These are phyloP conservation scores for Rhizophora apiculata DNA, from an alignment of 345 rosid genomes.

Conservation along the genomic window DNA sequence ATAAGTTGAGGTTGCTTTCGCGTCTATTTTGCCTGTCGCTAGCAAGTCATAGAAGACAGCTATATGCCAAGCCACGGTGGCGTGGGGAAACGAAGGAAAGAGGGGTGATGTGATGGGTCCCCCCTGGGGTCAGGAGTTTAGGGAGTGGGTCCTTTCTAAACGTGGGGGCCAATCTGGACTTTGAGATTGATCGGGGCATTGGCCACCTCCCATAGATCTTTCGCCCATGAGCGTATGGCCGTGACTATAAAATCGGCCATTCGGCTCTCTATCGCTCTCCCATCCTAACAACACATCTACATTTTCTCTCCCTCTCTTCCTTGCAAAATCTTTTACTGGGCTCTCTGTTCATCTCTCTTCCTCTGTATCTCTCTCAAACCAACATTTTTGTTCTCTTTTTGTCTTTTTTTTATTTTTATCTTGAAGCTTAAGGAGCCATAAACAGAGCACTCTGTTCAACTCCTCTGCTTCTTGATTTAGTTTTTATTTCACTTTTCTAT, in stretches of 20 bases:
- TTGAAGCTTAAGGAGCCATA: background rate
- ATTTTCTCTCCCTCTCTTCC: background rate
- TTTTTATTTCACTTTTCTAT: background rate
- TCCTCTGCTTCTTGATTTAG: background rate
- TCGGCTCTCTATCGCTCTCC: background rate
- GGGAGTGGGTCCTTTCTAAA: background rate
- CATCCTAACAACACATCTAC: background rate
- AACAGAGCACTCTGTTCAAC: slow-evolving; percentile 12
- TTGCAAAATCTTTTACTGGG: background rate
- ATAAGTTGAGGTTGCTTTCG: no score
- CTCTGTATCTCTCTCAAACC: background rate
- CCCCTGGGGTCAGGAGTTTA: background rate
- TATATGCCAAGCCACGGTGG: background rate
- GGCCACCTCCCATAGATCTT: background rate
- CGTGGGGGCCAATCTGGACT: background rate
- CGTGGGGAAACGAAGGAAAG: background rate
- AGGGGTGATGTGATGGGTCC: background rate
- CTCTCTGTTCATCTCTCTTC: background rate
- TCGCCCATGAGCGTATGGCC: slow-evolving; percentile 5
- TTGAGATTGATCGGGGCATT: background rate
- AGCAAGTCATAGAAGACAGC: slow-evolving; percentile 6
- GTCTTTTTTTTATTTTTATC: background rate
- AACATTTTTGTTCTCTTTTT: no score
- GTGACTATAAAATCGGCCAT: slow-evolving; percentile 14
- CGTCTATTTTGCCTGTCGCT: no score